Evolutionary conservation across 2,329 filamentous ascomycete species (phyloP).

Genomic region (Beauveria asiatica): DNA sequence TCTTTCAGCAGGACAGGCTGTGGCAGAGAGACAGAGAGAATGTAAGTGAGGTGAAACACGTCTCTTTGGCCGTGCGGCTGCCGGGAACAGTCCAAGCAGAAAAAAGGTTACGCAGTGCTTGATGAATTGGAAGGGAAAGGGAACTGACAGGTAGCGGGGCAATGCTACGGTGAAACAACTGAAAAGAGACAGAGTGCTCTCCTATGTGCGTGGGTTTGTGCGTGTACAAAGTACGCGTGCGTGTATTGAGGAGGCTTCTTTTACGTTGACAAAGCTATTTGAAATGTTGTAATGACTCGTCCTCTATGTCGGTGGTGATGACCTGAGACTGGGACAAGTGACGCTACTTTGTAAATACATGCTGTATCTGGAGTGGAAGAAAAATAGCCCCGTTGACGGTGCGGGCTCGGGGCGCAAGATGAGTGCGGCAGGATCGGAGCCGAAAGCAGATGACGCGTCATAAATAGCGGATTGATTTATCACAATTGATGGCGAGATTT

Average conservation of each 20-base stretch:
- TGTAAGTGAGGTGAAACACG: background rate
- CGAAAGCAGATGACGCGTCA: no score
- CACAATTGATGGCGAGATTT: no score
- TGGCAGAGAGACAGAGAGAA: background rate
- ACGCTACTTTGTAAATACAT: background rate
- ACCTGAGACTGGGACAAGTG: background rate
- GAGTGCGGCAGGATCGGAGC: no score
- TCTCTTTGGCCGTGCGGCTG: background rate
- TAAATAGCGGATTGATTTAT: no score
- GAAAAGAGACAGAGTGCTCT: background rate
- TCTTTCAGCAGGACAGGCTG: no score
- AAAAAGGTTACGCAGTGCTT: background rate
- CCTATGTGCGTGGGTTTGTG: no score
- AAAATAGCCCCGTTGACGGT: no score
- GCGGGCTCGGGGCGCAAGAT: no score
- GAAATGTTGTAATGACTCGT: background rate
- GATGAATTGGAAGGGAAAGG: background rate
- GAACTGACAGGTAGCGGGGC: background rate
- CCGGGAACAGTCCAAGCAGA: background rate
- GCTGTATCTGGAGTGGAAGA: no score
- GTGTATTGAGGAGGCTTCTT: no score
- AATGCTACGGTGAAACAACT: background rate
- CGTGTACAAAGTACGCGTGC: no score
- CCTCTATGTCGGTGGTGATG: background rate
- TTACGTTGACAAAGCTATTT: background rate